Base-by-base conservation (phyloP, 176 grass and related monocot species). In the Aegilops speltoides region DNA sequence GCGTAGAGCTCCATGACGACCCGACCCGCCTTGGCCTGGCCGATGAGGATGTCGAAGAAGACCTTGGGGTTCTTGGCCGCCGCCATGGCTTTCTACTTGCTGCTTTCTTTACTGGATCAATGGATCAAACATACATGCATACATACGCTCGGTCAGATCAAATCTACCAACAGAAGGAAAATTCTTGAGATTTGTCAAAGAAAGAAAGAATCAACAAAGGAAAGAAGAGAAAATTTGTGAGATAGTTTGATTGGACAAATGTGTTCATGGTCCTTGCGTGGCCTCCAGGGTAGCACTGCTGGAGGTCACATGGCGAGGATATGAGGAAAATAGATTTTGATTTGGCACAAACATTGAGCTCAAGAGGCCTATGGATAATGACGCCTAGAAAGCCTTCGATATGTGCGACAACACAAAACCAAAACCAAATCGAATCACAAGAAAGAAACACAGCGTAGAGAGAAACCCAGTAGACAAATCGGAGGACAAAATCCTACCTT, bases 301-400 rank as follows among this genome's bases (percentile, higher is more conserved):
- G 54, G 83, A 81, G 83, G 17, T 79, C 54, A 65, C 41, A 38
- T 19, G 57, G 74, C 46, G 64, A 7, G 77, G 86, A 85, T n/a
- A 91, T 66, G 54, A 76, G 14, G 23, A 82, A 11, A 5, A 2
- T 9, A 5, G 16, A 22, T 20, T 15, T 15, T 34, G 31, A 89
- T 97, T 73, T 97, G 31, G 94, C 94, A 97, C 94, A 90, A 94
- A 61, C 79, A 85, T 97, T 97, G 94, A 97, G 94, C 94, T 91
- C 87, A 84, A 29, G 78, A 81, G 88, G 84, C 85, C 79, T 68
- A 54, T 75, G 19, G 52, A 77, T 63, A 7, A 67, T 41, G 84
- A 88, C 76, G 68, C 87, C 85, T 83, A 90, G 68, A 82, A 91
- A 93, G 88, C 94, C 94, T 97, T 97, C 89, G 92, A 94, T 94